Evolutionary conservation across 768 basidiomycete genomes (phyloP).

Genomic region (Suillus fuscotomentosus): DNA sequence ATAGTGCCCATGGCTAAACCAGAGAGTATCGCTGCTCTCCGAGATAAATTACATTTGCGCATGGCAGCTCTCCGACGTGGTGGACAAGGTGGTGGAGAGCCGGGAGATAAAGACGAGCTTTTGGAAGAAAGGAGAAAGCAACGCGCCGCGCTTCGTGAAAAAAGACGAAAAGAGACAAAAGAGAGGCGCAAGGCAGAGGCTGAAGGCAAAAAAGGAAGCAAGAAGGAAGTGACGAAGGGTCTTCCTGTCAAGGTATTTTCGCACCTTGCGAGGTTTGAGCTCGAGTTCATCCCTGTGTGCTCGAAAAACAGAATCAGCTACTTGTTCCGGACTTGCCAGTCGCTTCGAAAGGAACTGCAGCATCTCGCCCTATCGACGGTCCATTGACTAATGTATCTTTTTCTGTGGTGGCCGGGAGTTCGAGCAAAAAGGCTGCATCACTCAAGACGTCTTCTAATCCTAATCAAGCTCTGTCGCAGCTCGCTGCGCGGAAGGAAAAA

Average conservation of each 20-base stretch:
- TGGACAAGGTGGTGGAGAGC: conserved; percentile 39
- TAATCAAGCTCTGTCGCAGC: conserved; percentile 65
- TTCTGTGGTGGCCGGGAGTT: conserved; percentile 54
- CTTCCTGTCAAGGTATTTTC: conserved; percentile 34
- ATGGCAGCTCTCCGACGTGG: conserved; percentile 64
- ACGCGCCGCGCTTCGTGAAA: conserved; percentile 81
- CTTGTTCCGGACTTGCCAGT: conserved; percentile 57
- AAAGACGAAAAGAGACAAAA: conserved; percentile 79
- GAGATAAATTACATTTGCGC: conserved; percentile 71
- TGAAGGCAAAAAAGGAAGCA: conserved; percentile 48
- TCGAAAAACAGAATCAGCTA: conserved; percentile 54
- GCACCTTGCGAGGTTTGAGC: neutral
- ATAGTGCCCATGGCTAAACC: conserved; percentile 64
- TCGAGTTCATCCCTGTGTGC: neutral
- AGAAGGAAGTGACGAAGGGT: conserved; percentile 34
- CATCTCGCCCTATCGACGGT: conserved; percentile 30
- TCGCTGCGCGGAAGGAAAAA: conserved; percentile 75
- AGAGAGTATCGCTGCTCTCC: conserved; percentile 61
- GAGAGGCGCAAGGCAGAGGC: conserved; percentile 74
- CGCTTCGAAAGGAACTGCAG: conserved; percentile 12
- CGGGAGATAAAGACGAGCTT: conserved; percentile 74
- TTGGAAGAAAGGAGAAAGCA: conserved; percentile 77
- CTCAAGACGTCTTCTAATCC: conserved; percentile 59
- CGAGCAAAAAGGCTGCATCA: conserved; percentile 46
- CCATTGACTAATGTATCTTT: conserved; percentile 69